Evolutionary conservation across 2,329 filamentous ascomycete genomes (phyloP).

Genomic region (Neocatenulostroma microsporum): DNA sequence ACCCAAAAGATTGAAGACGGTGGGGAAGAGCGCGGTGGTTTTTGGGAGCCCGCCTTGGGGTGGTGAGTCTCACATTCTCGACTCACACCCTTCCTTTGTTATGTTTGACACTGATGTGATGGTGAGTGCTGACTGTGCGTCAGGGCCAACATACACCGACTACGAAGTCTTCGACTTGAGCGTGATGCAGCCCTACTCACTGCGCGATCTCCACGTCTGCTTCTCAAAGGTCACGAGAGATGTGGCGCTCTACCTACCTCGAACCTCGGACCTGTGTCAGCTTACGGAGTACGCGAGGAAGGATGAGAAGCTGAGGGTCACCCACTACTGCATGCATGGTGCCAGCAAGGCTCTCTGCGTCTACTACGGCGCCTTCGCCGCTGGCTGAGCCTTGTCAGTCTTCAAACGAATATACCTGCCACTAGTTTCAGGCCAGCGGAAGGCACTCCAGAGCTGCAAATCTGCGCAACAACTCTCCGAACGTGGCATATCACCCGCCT

Average conservation of each 20-base stretch:
- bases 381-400: too few relatives aligned
- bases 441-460: too few relatives aligned
- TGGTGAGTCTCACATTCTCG: slow-evolving; percentile 43
- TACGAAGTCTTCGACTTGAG: slow-evolving; percentile 71
- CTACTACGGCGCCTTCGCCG: slow-evolving; percentile 47
- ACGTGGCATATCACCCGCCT: too few relatives aligned
- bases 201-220: slow-evolving; percentile 54
- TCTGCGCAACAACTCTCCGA: too few relatives aligned
- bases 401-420: too few relatives aligned
- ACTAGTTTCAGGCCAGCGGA: too few relatives aligned
- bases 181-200: slow-evolving; percentile 80
- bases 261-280: slow-evolving; percentile 75
- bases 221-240: slow-evolving; percentile 49
- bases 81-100: too few relatives aligned
- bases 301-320: slow-evolving; percentile 57
- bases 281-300: slow-evolving; percentile 47
- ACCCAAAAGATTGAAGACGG: slow-evolving; percentile 42
- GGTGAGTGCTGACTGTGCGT: too few relatives aligned
- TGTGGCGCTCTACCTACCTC: slow-evolving; percentile 71
- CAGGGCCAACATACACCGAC: slow-evolving; percentile 55
- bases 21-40: slow-evolving; percentile 48
- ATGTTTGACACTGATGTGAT: slow-evolving; percentile 1
- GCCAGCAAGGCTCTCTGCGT: slow-evolving; percentile 69
- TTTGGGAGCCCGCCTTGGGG: slow-evolving; percentile 70
- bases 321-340: slow-evolving; percentile 87